A percentile compares a stretch with the other conserved stretches of the same genome.
These are phyloP conservation scores for Debaryomyces coudertii DNA, from an alignment of 1,139 yeast species.

Conservation along the genomic window DNA sequence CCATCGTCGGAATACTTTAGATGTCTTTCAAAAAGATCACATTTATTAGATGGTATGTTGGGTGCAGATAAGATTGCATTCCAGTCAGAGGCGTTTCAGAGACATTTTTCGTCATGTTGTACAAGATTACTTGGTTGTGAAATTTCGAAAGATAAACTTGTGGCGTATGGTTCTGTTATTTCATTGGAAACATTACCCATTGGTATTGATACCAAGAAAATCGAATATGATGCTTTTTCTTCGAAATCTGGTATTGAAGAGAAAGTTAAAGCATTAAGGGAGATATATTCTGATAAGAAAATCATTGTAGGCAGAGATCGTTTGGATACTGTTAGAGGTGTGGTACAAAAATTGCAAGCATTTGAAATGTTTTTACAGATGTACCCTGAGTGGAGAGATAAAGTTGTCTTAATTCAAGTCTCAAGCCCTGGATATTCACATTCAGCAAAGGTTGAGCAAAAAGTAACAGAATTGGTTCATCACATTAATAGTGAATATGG, in stretches of 20 bases:
- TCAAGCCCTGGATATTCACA: constrained; percentile 75
- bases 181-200: constrained; percentile 78
- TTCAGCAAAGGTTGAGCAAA: constrained; percentile 66
- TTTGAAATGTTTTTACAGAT: constrained; percentile 80
- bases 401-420: constrained; percentile 89
- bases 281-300: constrained; percentile 72
- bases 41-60: constrained; percentile 84
- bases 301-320: constrained; percentile 85
- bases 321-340: constrained; percentile 79
- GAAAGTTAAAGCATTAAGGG: constrained; percentile 54
- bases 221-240: constrained; percentile 61
- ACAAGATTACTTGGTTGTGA: constrained; percentile 79
- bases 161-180: constrained; percentile 76
- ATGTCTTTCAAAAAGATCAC: constrained; percentile 79
- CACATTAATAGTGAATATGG: constrained; percentile 86
- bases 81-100: constrained; percentile 81
- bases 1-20: constrained; percentile 96
- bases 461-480: constrained; percentile 76
- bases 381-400: constrained; percentile 90
- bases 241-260: constrained; percentile 31
- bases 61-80: constrained; percentile 88
- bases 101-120: constrained; percentile 91
- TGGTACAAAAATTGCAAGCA: constrained; percentile 78
- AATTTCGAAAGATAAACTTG: constrained; percentile 57
- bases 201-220: constrained; percentile 75